Conservation (phyloP, 2,329 filamentous ascomycete species). For the Endoconidiophora laricicola region DNA sequence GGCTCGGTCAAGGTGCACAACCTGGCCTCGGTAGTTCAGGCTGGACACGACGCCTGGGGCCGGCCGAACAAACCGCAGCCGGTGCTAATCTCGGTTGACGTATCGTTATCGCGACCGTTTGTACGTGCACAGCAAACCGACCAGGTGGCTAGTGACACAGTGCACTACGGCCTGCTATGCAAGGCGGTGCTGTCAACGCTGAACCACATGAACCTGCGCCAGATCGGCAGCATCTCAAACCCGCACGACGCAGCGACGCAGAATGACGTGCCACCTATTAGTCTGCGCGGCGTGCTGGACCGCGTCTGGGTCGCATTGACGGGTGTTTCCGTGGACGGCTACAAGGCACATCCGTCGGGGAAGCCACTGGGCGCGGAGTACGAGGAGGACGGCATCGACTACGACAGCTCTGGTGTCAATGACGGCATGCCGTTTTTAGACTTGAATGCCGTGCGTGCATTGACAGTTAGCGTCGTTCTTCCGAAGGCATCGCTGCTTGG, state of each 20-base stretch:
- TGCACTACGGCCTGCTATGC: constrained; percentile 58
- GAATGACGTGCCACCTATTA: background rate
- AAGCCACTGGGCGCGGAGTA: constrained; percentile 2
- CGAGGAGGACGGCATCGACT: background rate
- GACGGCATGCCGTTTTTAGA: constrained; percentile 19
- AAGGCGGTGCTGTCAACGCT: constrained; percentile 42
- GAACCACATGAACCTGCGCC: constrained; percentile 16
- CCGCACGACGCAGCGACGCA: background rate
- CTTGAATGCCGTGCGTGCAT: constrained; percentile 23
- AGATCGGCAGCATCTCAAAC: constrained; percentile 4
- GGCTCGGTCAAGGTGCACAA: constrained; percentile 44
- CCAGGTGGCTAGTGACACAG: constrained; percentile 48
- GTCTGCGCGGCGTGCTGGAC: constrained; percentile 19
- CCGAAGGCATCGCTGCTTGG: constrained; percentile 56
- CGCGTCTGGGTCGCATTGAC: constrained; percentile 21
- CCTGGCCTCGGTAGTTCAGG: constrained; percentile 38
- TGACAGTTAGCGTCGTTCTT: constrained; percentile 38
- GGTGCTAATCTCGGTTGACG: constrained; percentile 39
- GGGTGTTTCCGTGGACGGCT: constrained; percentile 15
- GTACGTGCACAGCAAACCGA: constrained; percentile 40
- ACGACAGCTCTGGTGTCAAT: constrained; percentile 1
- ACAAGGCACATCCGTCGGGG: constrained; percentile 9
- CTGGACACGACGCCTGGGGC: constrained; percentile 53
- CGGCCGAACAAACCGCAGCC: constrained; percentile 43
- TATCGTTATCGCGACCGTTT: constrained; percentile 41